phyloP scores from a whole-genome alignment of 331 rosid genomes.

The Malus hybrid region DNA sequence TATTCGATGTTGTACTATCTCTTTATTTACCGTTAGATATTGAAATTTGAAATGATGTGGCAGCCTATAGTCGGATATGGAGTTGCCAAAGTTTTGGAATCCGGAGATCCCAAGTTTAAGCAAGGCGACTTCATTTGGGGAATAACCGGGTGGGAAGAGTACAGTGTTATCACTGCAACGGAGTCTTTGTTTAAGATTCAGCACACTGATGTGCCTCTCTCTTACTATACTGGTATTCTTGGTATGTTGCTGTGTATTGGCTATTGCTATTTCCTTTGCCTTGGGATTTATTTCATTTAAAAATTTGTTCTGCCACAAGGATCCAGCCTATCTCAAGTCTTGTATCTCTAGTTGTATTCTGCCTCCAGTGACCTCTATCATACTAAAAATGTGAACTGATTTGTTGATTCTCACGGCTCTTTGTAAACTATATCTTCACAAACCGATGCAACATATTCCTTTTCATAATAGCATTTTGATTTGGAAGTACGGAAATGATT shows the following conservation, averaged over 20 bases:
- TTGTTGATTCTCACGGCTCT: neutral
- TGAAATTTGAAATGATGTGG: neutral
- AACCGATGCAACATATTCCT: neutral
- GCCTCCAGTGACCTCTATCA: neutral
- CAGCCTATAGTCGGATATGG: slow-evolving; percentile 14
- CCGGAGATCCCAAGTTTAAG: no score
- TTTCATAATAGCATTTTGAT: neutral
- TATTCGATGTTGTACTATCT: neutral
- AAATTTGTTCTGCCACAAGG: neutral
- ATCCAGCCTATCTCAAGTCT: neutral
- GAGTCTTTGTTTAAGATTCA: no score
- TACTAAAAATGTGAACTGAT: neutral
- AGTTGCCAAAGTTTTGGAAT: neutral
- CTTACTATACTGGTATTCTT: slow-evolving; percentile 5
- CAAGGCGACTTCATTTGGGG: no score
- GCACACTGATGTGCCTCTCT: neutral
- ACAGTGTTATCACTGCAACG: no score
- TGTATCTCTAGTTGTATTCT: neutral
- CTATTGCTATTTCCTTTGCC: neutral
- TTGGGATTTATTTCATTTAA: neutral
- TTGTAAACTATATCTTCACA: neutral
- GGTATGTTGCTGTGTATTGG: neutral
- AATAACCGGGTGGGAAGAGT: no score
- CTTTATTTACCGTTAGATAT: neutral
- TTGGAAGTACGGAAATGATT: neutral